A percentile compares a stretch with the other conserved stretches of the same genome.
phyloP scores from a whole-genome alignment of 2,329 filamentous ascomycete genomes.

The Scleromitrula shiraiana region DNA sequence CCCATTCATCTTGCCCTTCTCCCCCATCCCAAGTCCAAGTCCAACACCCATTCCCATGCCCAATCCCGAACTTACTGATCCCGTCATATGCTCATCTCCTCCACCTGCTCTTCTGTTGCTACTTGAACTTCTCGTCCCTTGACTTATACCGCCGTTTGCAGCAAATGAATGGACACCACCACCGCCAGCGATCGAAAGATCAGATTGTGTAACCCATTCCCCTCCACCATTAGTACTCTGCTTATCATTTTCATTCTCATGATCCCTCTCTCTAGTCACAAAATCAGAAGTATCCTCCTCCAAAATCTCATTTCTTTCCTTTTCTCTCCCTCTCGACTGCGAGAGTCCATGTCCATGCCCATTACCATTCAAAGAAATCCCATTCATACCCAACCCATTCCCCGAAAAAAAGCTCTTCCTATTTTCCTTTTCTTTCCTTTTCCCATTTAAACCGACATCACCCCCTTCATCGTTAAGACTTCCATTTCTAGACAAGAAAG shows the following conservation, averaged over 20 bases:
- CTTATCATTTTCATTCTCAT: slow-evolving; percentile 3
- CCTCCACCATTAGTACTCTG: neutral
- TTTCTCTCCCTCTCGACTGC: slow-evolving; percentile 3
- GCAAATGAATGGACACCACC: too few species aligned
- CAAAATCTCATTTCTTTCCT: neutral
- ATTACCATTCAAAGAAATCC: slow-evolving; percentile 2
- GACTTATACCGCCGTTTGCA: slow-evolving; percentile 3
- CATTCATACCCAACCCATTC: slow-evolving; percentile 10
- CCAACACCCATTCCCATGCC: slow-evolving; percentile 4
- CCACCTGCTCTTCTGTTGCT: slow-evolving; percentile 10
- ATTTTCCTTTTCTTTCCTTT: slow-evolving; percentile 3
- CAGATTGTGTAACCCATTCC: slow-evolving; percentile 34
- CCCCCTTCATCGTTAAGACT: neutral
- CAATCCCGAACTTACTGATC: neutral
- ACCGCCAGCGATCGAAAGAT: slow-evolving; percentile 10
- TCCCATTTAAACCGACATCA: too few species aligned
- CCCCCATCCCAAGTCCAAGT: slow-evolving; percentile 13
- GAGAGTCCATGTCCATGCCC: slow-evolving; percentile 1
- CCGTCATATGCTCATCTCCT: too few species aligned
- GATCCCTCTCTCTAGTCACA: too few species aligned
- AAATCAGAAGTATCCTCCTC: too few species aligned
- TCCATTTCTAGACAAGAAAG: slow-evolving; percentile 5
- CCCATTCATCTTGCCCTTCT: slow-evolving; percentile 25
- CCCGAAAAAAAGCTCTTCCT: slow-evolving; percentile 9
- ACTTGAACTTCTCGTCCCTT: slow-evolving; percentile 17